Evolutionary conservation across 805 yeast genomes (phyloP).

Genomic region (Candida sakaeoensis): DNA sequence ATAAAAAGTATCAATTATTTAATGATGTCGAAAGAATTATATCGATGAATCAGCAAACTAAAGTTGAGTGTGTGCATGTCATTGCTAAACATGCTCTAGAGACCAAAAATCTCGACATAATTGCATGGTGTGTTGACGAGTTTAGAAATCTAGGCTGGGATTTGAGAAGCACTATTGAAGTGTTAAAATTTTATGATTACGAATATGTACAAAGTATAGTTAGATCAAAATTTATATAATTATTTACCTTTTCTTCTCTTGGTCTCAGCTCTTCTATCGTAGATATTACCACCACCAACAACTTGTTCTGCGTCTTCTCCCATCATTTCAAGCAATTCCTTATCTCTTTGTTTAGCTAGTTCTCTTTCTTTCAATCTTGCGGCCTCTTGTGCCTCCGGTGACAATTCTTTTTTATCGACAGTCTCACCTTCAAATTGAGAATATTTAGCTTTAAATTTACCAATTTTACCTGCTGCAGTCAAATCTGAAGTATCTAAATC

Average conservation of each 20-base stretch:
- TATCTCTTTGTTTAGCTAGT: slow-evolving; percentile 16
- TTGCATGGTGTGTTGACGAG: slow-evolving; percentile 30
- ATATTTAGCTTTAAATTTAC: slow-evolving; percentile 67
- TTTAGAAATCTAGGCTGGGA: slow-evolving; percentile 25
- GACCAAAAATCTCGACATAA: slow-evolving; percentile 19
- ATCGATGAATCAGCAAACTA: slow-evolving; percentile 7
- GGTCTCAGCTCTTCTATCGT: slow-evolving; percentile 43
- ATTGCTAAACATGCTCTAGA: slow-evolving; percentile 21
- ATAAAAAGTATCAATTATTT: neutral
- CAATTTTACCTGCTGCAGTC: slow-evolving; percentile 79
- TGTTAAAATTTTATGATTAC: neutral
- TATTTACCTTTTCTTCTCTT: slow-evolving; percentile 21
- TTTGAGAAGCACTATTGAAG: slow-evolving; percentile 7
- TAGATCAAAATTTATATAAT: neutral
- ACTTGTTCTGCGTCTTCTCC: slow-evolving; percentile 55
- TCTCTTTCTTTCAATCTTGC: slow-evolving; percentile 12
- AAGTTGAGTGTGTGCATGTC: slow-evolving; percentile 19
- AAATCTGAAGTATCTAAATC: slow-evolving; percentile 73
- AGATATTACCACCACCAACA: slow-evolving; percentile 48
- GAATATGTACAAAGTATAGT: slow-evolving; percentile 8
- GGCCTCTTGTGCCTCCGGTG: slow-evolving; percentile 14
- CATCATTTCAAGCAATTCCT: slow-evolving; percentile 57
- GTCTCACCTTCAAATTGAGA: slow-evolving; percentile 21
- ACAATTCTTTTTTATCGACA: slow-evolving; percentile 28
- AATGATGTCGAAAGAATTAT: slow-evolving; percentile 3